phyloP scores from a whole-genome alignment of 306 rosid genomes.

The Castanea mollissima region DNA sequence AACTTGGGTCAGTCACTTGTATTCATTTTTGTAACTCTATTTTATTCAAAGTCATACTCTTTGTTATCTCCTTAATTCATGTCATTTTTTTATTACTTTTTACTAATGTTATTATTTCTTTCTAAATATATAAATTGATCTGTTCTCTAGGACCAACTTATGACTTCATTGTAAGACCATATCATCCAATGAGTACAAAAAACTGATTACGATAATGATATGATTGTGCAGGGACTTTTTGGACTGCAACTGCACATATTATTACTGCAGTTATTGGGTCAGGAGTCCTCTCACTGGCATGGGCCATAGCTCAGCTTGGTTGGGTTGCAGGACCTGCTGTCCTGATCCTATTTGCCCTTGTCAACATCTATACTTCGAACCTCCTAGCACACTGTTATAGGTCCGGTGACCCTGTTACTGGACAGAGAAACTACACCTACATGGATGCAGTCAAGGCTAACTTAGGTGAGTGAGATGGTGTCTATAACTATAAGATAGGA shows the following conservation, averaged over 20 bases:
- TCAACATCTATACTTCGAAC: slow-evolving; percentile 60
- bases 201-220: neutral
- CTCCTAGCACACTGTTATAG: slow-evolving; percentile 61
- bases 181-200: neutral
- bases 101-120: no score
- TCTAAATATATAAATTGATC: neutral
- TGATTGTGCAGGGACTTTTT: slow-evolving; percentile 55
- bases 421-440: slow-evolving; percentile 77
- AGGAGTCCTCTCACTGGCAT: slow-evolving; percentile 72
- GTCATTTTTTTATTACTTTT: no score
- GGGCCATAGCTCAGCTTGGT: slow-evolving; percentile 81
- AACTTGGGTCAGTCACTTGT: no score
- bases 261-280: slow-evolving; percentile 81
- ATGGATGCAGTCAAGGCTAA: slow-evolving; percentile 72
- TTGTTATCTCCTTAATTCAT: no score
- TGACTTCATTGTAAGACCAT: neutral
- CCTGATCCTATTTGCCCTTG: slow-evolving; percentile 58
- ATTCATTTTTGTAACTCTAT: no score
- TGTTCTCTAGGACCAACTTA: neutral
- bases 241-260: slow-evolving; percentile 72
- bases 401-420: slow-evolving; percentile 46
- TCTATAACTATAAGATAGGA: neutral
- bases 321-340: slow-evolving; percentile 67
- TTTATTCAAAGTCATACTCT: no score
- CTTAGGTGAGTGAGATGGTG: slow-evolving; percentile 41